These are phyloP conservation scores for Vitis hybrid DNA, from an alignment of 177 flowering plant species.

Conservation along the genomic window DNA sequence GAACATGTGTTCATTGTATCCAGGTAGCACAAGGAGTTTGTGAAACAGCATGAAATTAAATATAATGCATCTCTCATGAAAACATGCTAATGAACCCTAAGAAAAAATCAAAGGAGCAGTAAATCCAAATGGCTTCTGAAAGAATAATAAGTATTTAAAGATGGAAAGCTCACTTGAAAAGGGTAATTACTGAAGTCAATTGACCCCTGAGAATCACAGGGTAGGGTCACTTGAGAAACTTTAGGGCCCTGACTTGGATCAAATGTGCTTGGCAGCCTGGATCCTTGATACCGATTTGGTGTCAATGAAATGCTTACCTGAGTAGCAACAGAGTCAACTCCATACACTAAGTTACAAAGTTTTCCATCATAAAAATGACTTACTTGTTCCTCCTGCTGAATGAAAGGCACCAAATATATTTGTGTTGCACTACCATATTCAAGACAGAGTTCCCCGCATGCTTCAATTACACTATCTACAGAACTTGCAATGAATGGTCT, in stretches of 20 bases:
- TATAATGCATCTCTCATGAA: too few relatives aligned
- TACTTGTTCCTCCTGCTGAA: slow-evolving; percentile 83
- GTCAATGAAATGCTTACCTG: slow-evolving; percentile 71
- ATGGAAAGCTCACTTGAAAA: slow-evolving; percentile 58
- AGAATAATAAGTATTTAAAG: background rate
- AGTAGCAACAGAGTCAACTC: slow-evolving; percentile 13
- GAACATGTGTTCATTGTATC: too few relatives aligned
- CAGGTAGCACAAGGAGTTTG: too few relatives aligned
- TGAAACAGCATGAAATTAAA: too few relatives aligned
- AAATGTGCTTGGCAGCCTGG: slow-evolving; percentile 38
- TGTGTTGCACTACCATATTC: slow-evolving; percentile 97
- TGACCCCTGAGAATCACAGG: slow-evolving; percentile 86
- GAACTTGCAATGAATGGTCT: slow-evolving; percentile 75
- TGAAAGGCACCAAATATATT: slow-evolving; percentile 75
- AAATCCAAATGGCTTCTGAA: background rate
- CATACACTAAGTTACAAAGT: background rate
- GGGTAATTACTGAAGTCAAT: slow-evolving; percentile 93
- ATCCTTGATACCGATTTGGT: slow-evolving; percentile 63
- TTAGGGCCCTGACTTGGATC: slow-evolving; percentile 56
- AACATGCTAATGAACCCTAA: background rate
- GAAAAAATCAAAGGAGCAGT: background rate
- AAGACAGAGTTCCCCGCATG: slow-evolving; percentile 62
- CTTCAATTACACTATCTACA: slow-evolving; percentile 40
- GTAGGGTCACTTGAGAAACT: slow-evolving; percentile 87
- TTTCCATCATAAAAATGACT: slow-evolving; percentile 8